phyloP scores from a whole-genome alignment of 495 filamentous ascomycete genomes.

The Penicillium crystallinum region DNA sequence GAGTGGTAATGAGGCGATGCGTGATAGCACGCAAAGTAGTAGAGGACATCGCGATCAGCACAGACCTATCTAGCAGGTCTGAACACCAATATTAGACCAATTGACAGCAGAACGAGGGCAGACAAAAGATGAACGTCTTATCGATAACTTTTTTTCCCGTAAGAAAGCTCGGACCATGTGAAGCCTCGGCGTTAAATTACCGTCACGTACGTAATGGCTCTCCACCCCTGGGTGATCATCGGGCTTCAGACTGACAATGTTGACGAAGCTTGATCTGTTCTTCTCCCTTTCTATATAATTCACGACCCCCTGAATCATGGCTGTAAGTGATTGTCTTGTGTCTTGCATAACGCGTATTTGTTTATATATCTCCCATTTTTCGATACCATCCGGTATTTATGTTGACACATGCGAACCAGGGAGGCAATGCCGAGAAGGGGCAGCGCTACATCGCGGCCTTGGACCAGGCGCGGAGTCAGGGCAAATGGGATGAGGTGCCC shows the following conservation, averaged over 20 bases:
- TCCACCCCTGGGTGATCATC: constrained; percentile 25
- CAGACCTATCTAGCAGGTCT: not conserved
- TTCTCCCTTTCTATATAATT: constrained; percentile 16
- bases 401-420: constrained; percentile 33
- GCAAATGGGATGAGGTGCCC: constrained; percentile 82
- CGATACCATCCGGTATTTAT: constrained; percentile 7
- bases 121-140: constrained; percentile 6
- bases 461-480: constrained; percentile 80
- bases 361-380: not conserved
- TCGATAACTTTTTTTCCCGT: constrained; percentile 22
- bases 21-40: constrained; percentile 57
- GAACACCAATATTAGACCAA: not conserved
- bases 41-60: constrained; percentile 12
- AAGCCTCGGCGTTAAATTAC: constrained; percentile 35
- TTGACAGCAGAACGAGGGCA: constrained; percentile 1
- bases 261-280: constrained; percentile 2
- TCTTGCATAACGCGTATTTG: not conserved
- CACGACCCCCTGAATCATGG: constrained; percentile 27
- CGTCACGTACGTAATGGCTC: constrained; percentile 20
- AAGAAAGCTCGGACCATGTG: constrained; percentile 23
- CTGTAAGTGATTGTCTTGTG: constrained; percentile 24
- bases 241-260: constrained; percentile 3
- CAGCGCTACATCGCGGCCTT: constrained; percentile 72
- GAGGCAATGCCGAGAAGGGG: constrained; percentile 60
- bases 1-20: constrained; percentile 59